Evolutionary conservation across 2,329 filamentous ascomycete species (phyloP).

Genomic region (Cryphonectria naterciae): DNA sequence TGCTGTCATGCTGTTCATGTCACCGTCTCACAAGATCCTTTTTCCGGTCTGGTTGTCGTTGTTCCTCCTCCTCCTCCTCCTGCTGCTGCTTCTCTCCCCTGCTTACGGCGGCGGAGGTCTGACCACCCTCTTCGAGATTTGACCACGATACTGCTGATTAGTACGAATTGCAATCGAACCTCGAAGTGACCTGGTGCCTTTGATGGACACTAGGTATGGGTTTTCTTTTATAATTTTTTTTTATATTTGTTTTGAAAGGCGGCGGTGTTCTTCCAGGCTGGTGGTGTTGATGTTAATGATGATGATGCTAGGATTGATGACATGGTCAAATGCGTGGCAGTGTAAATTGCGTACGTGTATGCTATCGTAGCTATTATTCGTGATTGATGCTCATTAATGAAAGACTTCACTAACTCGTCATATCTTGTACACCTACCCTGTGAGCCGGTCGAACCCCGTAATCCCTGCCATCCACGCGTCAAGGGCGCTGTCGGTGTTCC

Average conservation of each 20-base stretch:
- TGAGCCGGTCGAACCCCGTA: neutral
- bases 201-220: neutral
- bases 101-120: neutral
- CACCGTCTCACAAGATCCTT: neutral
- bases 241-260: too few relatives aligned
- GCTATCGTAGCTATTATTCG: neutral
- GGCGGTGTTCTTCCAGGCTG: neutral
- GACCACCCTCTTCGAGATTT: constrained; percentile 3
- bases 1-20: neutral
- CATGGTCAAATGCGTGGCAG: neutral
- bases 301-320: neutral
- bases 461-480: constrained; percentile 4
- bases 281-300: neutral
- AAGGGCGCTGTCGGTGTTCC: neutral
- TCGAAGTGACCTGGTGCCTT: neutral
- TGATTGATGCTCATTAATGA: neutral
- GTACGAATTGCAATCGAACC: neutral
- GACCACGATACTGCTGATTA: neutral
- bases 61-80: too few relatives aligned
- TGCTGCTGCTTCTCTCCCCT: neutral
- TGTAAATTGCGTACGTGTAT: neutral
- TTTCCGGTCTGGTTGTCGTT: too few relatives aligned
- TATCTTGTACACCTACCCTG: neutral
- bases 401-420: neutral
- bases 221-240: too few relatives aligned